A percentile compares a stretch with the other conserved stretches of the same genome.
Conservation (phyloP, 169 alveolate genomes). For the Cryptosporidium ubiquitum region DNA sequence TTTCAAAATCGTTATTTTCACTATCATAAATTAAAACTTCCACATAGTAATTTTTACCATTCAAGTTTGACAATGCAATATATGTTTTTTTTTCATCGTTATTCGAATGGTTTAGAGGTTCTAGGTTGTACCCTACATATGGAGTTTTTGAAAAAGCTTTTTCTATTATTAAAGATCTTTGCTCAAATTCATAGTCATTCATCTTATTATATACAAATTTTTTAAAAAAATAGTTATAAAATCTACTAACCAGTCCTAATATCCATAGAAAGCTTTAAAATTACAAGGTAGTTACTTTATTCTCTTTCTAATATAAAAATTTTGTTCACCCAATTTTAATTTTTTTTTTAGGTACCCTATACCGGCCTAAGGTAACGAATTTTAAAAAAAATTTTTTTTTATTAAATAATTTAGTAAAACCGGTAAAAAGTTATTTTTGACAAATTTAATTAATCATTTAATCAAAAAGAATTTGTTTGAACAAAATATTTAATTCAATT, state of each 20-base stretch:
- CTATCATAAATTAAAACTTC: slow-evolving; percentile 33
- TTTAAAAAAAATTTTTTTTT: background rate
- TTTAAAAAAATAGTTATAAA: background rate
- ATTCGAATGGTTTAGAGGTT: slow-evolving; percentile 4
- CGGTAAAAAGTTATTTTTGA: slow-evolving; percentile 7
- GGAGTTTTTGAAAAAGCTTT: slow-evolving; percentile 36
- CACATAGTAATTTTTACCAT: slow-evolving; percentile 19
- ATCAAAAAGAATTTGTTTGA: background rate
- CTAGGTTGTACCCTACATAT: slow-evolving; percentile 23
- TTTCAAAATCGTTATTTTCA: slow-evolving; percentile 18
- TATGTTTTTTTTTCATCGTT: slow-evolving; percentile 27
- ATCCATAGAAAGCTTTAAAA: background rate
- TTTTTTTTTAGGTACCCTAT: background rate
- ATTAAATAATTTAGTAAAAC: background rate
- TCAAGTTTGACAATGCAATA: slow-evolving; percentile 32
- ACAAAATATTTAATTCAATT: background rate
- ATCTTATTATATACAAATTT: background rate
- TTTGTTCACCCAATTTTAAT: background rate
- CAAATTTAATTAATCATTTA: background rate
- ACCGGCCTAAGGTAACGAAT: background rate
- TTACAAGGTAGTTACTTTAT: background rate
- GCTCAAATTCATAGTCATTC: background rate
- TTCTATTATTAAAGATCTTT: slow-evolving; percentile 11
- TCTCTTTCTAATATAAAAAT: background rate
- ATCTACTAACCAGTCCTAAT: background rate